A percentile compares a stretch with the other conserved stretches of the same genome.
Conservation (phyloP, 2,329 filamentous ascomycete species). For the Aspergillus terreus region DNA sequence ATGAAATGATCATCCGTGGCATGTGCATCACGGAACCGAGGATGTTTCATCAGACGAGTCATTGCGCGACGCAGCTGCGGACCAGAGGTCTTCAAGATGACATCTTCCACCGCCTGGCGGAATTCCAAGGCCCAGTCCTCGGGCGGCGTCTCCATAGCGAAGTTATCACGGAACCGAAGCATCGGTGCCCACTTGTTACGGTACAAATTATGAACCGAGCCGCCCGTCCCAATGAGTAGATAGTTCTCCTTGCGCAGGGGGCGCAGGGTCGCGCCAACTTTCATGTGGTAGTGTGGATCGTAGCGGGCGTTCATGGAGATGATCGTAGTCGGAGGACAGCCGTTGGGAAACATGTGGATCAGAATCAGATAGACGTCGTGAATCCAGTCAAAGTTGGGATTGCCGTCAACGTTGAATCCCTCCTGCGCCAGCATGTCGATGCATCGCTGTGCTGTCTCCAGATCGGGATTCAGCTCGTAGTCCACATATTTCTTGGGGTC, state of each 20-base stretch:
- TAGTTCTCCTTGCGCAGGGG: constrained; percentile 53
- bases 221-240: constrained; percentile 59
- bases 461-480: constrained; percentile 60
- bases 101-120: constrained; percentile 61
- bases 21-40: constrained; percentile 62
- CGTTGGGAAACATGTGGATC: constrained; percentile 64
- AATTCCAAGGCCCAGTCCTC: constrained; percentile 62
- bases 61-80: constrained; percentile 53
- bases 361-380: constrained; percentile 68
- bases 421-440: constrained; percentile 48
- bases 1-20: constrained; percentile 70
- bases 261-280: constrained; percentile 55
- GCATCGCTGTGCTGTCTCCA: constrained; percentile 49
- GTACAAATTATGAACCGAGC: constrained; percentile 68
- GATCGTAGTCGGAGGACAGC: constrained; percentile 64
- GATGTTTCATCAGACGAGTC: constrained; percentile 65
- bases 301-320: constrained; percentile 48
- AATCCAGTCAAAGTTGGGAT: constrained; percentile 65
- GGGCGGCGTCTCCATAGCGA: constrained; percentile 57
- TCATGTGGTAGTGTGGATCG: constrained; percentile 41
- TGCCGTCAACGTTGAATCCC: constrained; percentile 53
- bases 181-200: constrained; percentile 65
- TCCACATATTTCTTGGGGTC: constrained; percentile 61
- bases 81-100: constrained; percentile 52
- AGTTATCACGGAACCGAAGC: constrained; percentile 60